These are phyloP conservation scores for Ceratocystis eucalypticola DNA, from an alignment of 2,329 filamentous ascomycete species.

Conservation along the genomic window DNA sequence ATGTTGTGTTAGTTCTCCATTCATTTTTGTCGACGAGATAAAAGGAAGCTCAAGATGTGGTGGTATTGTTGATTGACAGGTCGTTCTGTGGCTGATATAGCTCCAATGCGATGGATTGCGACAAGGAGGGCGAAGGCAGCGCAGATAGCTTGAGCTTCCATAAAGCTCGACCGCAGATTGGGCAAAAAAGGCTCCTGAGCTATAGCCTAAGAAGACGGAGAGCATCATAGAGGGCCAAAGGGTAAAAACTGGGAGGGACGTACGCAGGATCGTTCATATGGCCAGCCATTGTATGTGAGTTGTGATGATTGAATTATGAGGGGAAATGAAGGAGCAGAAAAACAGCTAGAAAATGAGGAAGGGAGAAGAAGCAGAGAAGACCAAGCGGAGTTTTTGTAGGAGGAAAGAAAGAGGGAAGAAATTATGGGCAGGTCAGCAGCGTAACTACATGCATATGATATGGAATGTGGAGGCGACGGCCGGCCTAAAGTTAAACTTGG, in stretches of 20 bases:
- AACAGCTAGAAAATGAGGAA: conserved; percentile 4
- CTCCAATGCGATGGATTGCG: conserved; percentile 17
- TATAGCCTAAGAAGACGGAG: conserved; percentile 11
- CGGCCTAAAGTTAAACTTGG: conserved; percentile 7
- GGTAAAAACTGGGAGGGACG: conserved; percentile 3
- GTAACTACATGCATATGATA: conserved; percentile 13
- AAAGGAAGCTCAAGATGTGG: background rate
- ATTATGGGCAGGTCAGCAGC: conserved; percentile 15
- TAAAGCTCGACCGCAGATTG: conserved; percentile 11
- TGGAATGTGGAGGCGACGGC: conserved; percentile 15
- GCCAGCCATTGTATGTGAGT: conserved; percentile 17
- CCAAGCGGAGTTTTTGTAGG: conserved; percentile 2
- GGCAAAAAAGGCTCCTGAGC: background rate
- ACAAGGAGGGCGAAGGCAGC: conserved; percentile 6
- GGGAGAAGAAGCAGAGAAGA: background rate
- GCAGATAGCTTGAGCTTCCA: conserved; percentile 10
- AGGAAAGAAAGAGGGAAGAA: conserved; percentile 10
- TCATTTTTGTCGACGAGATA: background rate
- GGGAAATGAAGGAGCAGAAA: background rate
- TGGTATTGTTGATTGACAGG: conserved; percentile 4
- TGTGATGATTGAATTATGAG: background rate
- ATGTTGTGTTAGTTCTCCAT: background rate
- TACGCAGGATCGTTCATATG: conserved; percentile 20
- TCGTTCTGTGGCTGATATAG: conserved; percentile 6
- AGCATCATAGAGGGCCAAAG: background rate